Base-by-base conservation (phyloP, 2,329 filamentous ascomycete species). In the Cyphellophora europaea region DNA sequence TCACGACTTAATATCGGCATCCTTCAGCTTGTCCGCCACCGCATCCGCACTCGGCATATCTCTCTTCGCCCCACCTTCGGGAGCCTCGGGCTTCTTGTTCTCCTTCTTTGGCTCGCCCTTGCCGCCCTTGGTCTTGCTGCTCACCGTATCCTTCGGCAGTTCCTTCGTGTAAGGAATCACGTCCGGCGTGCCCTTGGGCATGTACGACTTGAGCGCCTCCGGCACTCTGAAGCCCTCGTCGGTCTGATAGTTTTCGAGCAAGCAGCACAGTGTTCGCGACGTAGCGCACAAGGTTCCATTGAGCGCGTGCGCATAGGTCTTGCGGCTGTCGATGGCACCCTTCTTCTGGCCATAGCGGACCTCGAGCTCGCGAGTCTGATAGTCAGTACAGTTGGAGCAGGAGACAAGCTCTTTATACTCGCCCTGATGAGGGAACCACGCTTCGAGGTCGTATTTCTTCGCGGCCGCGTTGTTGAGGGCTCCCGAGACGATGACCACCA, bases 381-480 rank as follows among this genome's bases (percentile, higher is more conserved):
- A 96, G 58, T 96, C 89, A 29, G 86, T 93, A 69, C 91, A 98
- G 66, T 98, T 98, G 42, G 86, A 93, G 72, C 88, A 94, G 13
- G 85, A 93, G 33, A 96, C 91, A 17, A 98, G 75, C 66, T 96
- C 91, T 66, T 96, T 96, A 73, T 96, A 98, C 63, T 96, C 91
- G 51, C 82, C 82, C 61, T 96, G 88, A 70, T 83, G 93, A 11
- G 86, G 87, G 61, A 93, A 94, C 85, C 87, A 93, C 3, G 91
- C 89, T 59, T 98, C 91, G 14, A 98, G 72, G 54, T 98, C 91
- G 57, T 81, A 88, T 65, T 98, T 98, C 72, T 94, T 95, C 17
- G 85, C 69, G 3, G 80, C 80, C 2, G 82, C 82, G 50, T 88
- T 93, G 65, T 93, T 94, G 52, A 98, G 66, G 1, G 91, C 91